A percentile compares a stretch with the other conserved stretches of the same genome.
phyloP scores from a whole-genome alignment of 2,329 filamentous ascomycete species.

The Basipetospora chlamydospora region DNA sequence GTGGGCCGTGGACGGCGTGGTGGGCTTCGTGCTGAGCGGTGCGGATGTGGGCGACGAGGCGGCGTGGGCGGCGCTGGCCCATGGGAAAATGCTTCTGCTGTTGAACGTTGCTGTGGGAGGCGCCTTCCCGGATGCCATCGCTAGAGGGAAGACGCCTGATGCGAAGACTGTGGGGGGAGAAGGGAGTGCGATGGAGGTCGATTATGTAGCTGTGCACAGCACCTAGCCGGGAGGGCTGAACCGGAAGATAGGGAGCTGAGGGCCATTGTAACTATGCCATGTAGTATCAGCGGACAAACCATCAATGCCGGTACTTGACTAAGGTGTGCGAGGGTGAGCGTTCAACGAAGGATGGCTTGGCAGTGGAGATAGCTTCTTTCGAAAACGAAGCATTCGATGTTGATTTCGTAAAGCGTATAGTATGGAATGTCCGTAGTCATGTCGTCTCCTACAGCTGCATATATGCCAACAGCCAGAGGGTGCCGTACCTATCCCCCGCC shows the following conservation, averaged over 20 bases:
- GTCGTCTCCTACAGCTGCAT: too few species aligned
- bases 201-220: slow-evolving; percentile 22
- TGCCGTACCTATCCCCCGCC: too few species aligned
- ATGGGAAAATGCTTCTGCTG: slow-evolving; percentile 19
- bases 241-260: background rate
- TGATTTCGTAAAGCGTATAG: too few species aligned
- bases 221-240: background rate
- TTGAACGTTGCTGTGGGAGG: slow-evolving; percentile 26
- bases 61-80: slow-evolving; percentile 18
- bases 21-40: slow-evolving; percentile 14
- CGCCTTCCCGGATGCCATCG: slow-evolving; percentile 20
- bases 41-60: slow-evolving; percentile 12
- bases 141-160: slow-evolving; percentile 18
- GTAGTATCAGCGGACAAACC: too few species aligned
- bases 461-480: too few species aligned
- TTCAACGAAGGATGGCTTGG: too few species aligned
- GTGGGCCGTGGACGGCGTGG: slow-evolving; percentile 20
- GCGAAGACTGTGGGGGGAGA: slow-evolving; percentile 17
- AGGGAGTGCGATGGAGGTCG: slow-evolving; percentile 21
- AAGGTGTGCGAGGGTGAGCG: too few species aligned
- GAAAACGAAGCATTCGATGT: too few species aligned
- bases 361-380: too few species aligned
- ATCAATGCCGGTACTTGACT: too few species aligned
- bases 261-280: too few species aligned
- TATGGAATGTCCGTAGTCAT: too few species aligned